phyloP scores from a whole-genome alignment of 495 filamentous ascomycete species.

The Aspergillus baeticus region DNA sequence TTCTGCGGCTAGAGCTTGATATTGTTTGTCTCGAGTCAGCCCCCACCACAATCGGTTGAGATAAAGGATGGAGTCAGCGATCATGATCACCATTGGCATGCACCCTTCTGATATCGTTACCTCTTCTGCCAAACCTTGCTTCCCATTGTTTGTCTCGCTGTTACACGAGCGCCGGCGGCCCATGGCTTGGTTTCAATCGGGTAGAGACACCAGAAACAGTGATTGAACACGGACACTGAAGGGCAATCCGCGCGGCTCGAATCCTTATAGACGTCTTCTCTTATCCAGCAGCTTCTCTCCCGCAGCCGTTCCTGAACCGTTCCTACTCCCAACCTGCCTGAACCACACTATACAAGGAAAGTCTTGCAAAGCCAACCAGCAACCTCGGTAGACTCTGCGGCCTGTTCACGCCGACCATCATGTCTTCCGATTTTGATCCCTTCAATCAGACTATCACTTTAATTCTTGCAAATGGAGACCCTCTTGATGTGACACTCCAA shows the following conservation, averaged over 20 bases:
- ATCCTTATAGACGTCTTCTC: constrained; percentile 6
- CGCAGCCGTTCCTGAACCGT: neutral
- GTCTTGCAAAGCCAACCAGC: neutral
- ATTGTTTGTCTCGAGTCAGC: constrained; percentile 14
- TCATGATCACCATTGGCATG: constrained; percentile 8
- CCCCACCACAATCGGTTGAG: neutral
- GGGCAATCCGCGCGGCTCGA: neutral
- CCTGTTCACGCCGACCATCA: constrained; percentile 7
- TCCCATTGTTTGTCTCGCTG: constrained; percentile 27
- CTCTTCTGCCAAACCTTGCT: neutral
- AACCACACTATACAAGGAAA: neutral
- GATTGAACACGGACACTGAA: neutral
- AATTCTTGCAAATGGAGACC: constrained; percentile 47
- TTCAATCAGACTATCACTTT: constrained; percentile 59
- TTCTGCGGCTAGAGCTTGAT: neutral
- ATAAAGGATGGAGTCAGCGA: neutral
- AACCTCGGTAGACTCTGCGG: neutral
- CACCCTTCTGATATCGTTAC: constrained; percentile 4
- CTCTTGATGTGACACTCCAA: constrained; percentile 47
- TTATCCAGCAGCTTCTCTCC: neutral
- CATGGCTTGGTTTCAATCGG: neutral
- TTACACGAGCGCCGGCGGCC: constrained; percentile 18
- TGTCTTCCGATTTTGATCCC: constrained; percentile 48
- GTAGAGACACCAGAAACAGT: neutral
- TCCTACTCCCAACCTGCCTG: neutral